A percentile compares a stretch with the other conserved stretches of the same genome.
These are phyloP conservation scores for Monsonia emarginata DNA, from an alignment of 441 rosid genomes.

Conservation along the genomic window DNA sequence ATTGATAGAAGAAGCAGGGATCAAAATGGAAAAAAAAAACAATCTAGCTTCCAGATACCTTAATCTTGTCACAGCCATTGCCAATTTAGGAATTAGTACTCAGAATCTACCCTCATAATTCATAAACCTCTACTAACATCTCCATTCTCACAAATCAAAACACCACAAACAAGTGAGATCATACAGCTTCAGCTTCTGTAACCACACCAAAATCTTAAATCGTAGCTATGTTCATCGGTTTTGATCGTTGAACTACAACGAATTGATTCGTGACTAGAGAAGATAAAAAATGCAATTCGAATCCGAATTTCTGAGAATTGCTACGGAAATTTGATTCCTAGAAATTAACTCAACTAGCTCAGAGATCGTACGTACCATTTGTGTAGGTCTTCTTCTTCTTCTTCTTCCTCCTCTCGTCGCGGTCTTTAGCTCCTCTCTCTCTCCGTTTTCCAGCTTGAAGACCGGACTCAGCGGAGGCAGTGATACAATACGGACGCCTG, in stretches of 20 bases:
- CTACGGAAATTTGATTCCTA: background rate
- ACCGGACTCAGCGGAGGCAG: slow-evolving; percentile 6
- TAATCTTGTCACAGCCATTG: background rate
- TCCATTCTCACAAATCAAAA: background rate
- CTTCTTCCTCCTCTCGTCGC: slow-evolving; percentile 3
- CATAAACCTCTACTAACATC: background rate
- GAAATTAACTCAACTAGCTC: background rate
- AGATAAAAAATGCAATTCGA: background rate
- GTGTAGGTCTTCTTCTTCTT: background rate
- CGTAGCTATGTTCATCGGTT: background rate
- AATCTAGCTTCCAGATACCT: background rate
- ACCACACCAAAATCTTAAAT: background rate
- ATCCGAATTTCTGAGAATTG: background rate
- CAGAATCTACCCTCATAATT: background rate
- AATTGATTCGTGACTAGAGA: background rate
- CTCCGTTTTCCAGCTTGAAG: slow-evolving; percentile 5
- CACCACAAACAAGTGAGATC: background rate
- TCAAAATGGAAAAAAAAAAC: background rate
- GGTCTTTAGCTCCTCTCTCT: background rate
- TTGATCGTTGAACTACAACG: background rate
- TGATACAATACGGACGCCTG: slow-evolving; percentile 1
- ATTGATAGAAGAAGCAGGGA: background rate
- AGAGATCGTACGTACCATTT: slow-evolving; percentile 1
- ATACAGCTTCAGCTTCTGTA: background rate
- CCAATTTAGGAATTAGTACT: slow-evolving; percentile 1